Evolutionary conservation across 805 yeast genomes (phyloP).

Genomic region (Kazachstania bromeliacearum): DNA sequence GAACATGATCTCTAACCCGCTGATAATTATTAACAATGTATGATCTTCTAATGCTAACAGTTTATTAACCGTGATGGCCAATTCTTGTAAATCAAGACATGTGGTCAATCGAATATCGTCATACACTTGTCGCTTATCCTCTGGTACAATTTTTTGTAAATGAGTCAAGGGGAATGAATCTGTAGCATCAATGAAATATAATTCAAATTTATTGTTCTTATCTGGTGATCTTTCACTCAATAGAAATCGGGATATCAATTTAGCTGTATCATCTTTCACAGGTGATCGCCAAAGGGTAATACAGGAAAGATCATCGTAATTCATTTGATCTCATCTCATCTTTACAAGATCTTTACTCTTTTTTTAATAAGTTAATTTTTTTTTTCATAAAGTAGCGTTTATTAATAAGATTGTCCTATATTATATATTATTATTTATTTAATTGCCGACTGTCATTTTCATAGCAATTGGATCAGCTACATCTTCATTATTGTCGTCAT

Average conservation of each 20-base stretch:
- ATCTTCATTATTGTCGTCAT: neutral
- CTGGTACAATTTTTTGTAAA: constrained; percentile 16
- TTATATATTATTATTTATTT: no score
- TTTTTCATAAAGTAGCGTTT: no score
- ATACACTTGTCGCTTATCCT: constrained; percentile 10
- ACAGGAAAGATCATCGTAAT: no score
- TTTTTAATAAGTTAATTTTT: neutral
- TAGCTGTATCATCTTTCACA: no score
- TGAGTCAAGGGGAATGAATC: constrained; percentile 24
- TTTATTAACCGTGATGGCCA: constrained; percentile 10
- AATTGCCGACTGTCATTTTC: no score
- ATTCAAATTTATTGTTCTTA: no score
- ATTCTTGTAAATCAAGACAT: constrained; percentile 22
- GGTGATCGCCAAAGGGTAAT: no score
- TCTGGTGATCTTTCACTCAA: no score
- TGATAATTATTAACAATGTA: constrained; percentile 8
- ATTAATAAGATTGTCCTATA: no score
- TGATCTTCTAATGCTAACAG: neutral
- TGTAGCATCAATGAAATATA: constrained; percentile 26
- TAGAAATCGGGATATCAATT: no score
- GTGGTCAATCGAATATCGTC: constrained; percentile 23
- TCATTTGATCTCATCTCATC: neutral
- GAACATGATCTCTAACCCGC: constrained; percentile 25
- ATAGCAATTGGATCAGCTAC: no score
- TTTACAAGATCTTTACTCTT: neutral